Evolutionary conservation across 78 protist species (phyloP).

Genomic region (Pelomyxa schiedti): DNA sequence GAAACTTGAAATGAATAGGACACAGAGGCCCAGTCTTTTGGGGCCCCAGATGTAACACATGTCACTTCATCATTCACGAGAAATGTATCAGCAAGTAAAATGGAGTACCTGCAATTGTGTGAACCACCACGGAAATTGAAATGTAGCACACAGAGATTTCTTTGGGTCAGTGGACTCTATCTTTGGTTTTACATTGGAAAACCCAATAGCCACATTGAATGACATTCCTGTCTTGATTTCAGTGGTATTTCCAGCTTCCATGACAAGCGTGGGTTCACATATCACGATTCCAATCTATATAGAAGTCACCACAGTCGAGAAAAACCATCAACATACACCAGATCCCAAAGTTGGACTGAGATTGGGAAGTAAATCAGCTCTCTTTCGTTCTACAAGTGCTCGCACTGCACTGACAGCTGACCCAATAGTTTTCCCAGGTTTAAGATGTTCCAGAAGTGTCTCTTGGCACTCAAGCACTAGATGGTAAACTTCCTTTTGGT

Average conservation of each 20-base stretch:
- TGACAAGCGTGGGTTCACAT: slow-evolving; percentile 16
- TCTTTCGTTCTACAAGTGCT: slow-evolving; percentile 5
- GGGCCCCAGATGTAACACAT: slow-evolving; percentile 4
- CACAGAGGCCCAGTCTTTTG: neutral
- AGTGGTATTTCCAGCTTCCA: slow-evolving; percentile 17
- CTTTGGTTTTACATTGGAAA: slow-evolving; percentile 20
- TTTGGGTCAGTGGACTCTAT: slow-evolving; percentile 7
- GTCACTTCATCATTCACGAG: slow-evolving; percentile 28
- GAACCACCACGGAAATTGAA: neutral
- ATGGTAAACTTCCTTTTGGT: slow-evolving; percentile 29
- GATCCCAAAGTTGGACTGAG: slow-evolving; percentile 39
- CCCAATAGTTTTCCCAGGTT: slow-evolving; percentile 1
- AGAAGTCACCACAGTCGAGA: neutral
- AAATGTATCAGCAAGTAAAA: slow-evolving; percentile 57
- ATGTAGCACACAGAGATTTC: slow-evolving; percentile 1
- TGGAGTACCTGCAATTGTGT: neutral
- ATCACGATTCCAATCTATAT: slow-evolving; percentile 51
- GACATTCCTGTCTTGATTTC: slow-evolving; percentile 49
- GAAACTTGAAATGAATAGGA: slow-evolving; percentile 10
- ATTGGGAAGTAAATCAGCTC: slow-evolving; percentile 6
- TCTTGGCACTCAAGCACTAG: slow-evolving; percentile 11
- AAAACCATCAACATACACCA: slow-evolving; percentile 21
- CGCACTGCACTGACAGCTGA: slow-evolving; percentile 23
- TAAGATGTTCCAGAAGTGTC: slow-evolving; percentile 10
- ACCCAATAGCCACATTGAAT: slow-evolving; percentile 45